These are phyloP conservation scores for Pleurotus salmoneostramineus DNA, from an alignment of 768 basidiomycete species.

Conservation along the genomic window DNA sequence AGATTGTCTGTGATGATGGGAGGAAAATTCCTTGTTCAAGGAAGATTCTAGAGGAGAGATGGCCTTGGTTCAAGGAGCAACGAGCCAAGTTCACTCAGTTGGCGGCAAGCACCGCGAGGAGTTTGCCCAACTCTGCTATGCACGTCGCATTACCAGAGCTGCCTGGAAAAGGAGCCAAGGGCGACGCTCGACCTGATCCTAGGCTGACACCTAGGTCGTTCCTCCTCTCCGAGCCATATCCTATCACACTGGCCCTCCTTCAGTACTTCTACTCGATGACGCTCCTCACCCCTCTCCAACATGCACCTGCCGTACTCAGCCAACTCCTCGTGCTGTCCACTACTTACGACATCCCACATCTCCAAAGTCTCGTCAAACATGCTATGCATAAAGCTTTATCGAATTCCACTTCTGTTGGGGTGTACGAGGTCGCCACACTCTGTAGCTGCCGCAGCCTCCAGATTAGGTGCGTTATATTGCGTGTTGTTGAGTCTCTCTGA, in stretches of 20 bases:
- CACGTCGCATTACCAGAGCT: constrained; percentile 62
- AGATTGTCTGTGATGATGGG: constrained; percentile 89
- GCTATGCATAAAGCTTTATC: constrained; percentile 89
- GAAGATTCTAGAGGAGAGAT: constrained; percentile 81
- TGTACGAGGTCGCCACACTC: constrained; percentile 93
- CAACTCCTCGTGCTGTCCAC: constrained; percentile 81
- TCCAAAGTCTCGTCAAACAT: constrained; percentile 83
- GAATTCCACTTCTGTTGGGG: constrained; percentile 81
- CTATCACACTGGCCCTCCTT: constrained; percentile 81
- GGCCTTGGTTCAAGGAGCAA: constrained; percentile 92
- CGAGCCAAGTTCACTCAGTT: constrained; percentile 52
- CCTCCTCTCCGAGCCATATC: constrained; percentile 83
- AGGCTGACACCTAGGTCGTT: constrained; percentile 77
- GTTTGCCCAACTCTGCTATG: constrained; percentile 56
- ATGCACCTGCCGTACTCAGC: constrained; percentile 84
- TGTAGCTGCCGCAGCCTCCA: constrained; percentile 87
- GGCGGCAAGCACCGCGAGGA: constrained; percentile 53
- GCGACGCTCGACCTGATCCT: constrained; percentile 64
- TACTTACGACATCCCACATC: constrained; percentile 74
- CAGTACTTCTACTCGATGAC: constrained; percentile 93
- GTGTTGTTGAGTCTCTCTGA: constrained; percentile 12
- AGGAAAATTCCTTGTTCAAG: constrained; percentile 79
- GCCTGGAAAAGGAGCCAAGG: constrained; percentile 42
- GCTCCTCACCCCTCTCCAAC: constrained; percentile 87
- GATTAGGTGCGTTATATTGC: constrained; percentile 58